A percentile compares a stretch with the other conserved stretches of the same genome.
Conservation (phyloP, 306 rosid genomes). For the Casuarina glauca region DNA sequence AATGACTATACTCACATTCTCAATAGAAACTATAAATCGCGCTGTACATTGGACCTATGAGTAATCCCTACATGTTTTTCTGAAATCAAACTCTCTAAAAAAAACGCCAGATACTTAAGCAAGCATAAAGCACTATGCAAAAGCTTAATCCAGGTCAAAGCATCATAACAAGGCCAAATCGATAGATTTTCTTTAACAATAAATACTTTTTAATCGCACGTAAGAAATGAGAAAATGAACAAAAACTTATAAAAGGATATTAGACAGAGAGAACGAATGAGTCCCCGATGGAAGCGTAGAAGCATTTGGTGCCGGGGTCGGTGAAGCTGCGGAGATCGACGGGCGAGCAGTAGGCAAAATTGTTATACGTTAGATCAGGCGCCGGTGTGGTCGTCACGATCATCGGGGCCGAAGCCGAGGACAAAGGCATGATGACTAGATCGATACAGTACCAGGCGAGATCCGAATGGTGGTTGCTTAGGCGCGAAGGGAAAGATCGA, state of each 20-base stretch:
- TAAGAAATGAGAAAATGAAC: neutral
- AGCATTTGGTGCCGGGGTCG: slow-evolving; percentile 51
- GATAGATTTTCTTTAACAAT: neutral
- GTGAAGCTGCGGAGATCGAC: slow-evolving; percentile 70
- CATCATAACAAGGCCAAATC: too few species aligned
- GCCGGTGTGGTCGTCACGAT: slow-evolving; percentile 69
- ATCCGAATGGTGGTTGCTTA: neutral
- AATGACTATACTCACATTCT: neutral
- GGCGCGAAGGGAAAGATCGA: neutral
- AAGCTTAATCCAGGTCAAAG: neutral
- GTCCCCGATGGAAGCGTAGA: slow-evolving; percentile 61
- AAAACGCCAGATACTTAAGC: too few species aligned
- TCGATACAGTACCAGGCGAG: too few species aligned
- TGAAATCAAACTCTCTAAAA: neutral
- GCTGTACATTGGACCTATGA: neutral
- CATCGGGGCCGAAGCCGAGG: slow-evolving; percentile 50
- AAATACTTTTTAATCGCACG: neutral
- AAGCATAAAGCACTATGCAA: neutral
- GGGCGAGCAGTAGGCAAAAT: slow-evolving; percentile 70
- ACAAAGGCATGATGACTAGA: neutral
- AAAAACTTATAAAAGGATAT: slow-evolving; percentile 58
- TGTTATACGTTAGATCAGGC: slow-evolving; percentile 64
- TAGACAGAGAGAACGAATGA: slow-evolving; percentile 67
- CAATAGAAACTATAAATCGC: neutral
- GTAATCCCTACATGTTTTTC: neutral